Conservation (phyloP, 23 red algal genomes). For the Porphyridium purpureum region DNA sequence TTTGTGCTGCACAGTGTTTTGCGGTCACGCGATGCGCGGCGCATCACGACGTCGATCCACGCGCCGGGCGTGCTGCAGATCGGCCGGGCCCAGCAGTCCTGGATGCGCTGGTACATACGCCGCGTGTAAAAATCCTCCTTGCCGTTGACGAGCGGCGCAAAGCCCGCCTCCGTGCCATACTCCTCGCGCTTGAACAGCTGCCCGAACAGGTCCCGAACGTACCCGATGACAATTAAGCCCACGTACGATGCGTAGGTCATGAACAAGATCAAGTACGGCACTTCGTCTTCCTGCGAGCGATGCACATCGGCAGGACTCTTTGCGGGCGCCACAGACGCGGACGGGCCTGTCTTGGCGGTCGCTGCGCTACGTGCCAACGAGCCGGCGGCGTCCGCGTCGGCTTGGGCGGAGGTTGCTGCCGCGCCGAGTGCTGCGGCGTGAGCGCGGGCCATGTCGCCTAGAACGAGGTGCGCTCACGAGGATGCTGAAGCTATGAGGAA, state of each 20-base stretch:
- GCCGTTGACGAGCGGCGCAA: slow-evolving; percentile 52
- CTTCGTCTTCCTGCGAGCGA: too few species aligned
- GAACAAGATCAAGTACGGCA: too few species aligned
- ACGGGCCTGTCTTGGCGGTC: too few species aligned
- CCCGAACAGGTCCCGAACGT: slow-evolving; percentile 44
- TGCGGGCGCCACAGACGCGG: too few species aligned
- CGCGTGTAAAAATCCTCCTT: slow-evolving; percentile 99
- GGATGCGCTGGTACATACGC: slow-evolving; percentile 73
- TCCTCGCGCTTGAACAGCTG: slow-evolving; percentile 19
- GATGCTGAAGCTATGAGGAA: too few species aligned
- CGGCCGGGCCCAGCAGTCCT: slow-evolving; percentile 91
- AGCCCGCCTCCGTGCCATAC: slow-evolving; percentile 13
- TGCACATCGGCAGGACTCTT: too few species aligned
- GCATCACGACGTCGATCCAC: slow-evolving; percentile 46
- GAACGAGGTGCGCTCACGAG: too few species aligned
- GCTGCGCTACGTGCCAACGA: too few species aligned
- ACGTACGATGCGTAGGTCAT: slow-evolving; percentile 75
- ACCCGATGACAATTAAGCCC: slow-evolving; percentile 63
- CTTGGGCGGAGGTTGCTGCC: too few species aligned
- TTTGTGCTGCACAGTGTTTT: slow-evolving; percentile 2
- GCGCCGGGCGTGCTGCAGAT: slow-evolving; percentile 77
- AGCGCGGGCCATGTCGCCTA: too few species aligned
- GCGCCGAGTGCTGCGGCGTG: too few species aligned
- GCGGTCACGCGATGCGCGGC: background rate
- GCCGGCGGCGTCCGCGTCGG: too few species aligned